Percentiles rank a stretch among this genome's conserved stretches.
Evolutionary conservation across 768 basidiomycete species (phyloP).

Genomic region (Tricholoma hemisulphureum): DNA sequence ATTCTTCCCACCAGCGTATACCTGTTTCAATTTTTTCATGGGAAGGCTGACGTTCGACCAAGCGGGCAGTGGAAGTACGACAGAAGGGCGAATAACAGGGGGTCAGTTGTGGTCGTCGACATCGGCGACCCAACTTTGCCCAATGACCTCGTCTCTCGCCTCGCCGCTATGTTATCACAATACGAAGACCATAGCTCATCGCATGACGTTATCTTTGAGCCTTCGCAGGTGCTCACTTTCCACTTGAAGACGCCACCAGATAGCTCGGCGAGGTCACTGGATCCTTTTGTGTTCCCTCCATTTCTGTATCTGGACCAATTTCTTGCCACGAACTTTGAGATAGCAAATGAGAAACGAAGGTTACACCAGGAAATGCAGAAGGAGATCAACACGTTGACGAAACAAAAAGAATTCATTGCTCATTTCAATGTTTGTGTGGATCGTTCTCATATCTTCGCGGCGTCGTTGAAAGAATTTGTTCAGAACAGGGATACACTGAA

Average conservation of each 20-base stretch:
- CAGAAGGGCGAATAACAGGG: constrained; percentile 27
- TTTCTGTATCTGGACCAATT: constrained; percentile 74
- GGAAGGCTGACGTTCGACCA: constrained; percentile 38
- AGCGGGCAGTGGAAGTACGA: constrained; percentile 18
- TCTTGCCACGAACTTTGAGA: constrained; percentile 53
- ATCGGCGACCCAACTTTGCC: constrained; percentile 39
- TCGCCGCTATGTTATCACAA: constrained; percentile 41
- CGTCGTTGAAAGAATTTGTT: background rate
- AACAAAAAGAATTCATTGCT: constrained; percentile 47
- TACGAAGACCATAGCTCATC: constrained; percentile 30
- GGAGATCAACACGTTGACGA: constrained; percentile 47
- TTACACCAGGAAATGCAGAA: constrained; percentile 40
- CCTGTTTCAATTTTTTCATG: constrained; percentile 59
- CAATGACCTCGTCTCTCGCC: constrained; percentile 60
- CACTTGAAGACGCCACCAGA: constrained; percentile 31
- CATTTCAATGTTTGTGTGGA: constrained; percentile 51
- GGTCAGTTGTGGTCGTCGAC: constrained; percentile 53
- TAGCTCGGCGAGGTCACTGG: constrained; percentile 25
- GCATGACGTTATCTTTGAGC: constrained; percentile 59
- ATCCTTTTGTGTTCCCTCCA: constrained; percentile 60
- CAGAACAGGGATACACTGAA: constrained; percentile 65
- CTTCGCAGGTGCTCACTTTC: constrained; percentile 66
- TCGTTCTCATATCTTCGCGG: background rate
- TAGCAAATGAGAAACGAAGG: constrained; percentile 37
- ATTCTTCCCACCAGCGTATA: constrained; percentile 26